Evolutionary conservation across 148 eudicot genomes (phyloP), one percentile per base, ranked within the genome.

Genomic region (Arctostaphylos glauca): DNA sequence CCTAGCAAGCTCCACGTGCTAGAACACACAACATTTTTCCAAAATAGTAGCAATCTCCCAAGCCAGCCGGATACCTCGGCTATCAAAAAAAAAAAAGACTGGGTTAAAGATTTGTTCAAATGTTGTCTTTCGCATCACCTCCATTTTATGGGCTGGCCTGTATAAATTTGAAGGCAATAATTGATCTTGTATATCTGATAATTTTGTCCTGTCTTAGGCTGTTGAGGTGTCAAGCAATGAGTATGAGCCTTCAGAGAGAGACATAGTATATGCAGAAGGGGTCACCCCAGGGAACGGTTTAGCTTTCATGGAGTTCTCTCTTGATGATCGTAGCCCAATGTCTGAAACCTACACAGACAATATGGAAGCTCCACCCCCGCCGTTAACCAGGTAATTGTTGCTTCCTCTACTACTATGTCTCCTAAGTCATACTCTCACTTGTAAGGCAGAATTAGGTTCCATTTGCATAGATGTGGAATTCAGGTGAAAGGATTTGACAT

Each of bases 141-240:
- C 19, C 16, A 14, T 6, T 62, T 66, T 68, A 23, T 5, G 19
- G 73, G 64, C 44, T 62, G 31, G 81, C 74, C 72, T 25, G 23
- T 21, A 23, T 1, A 79, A 43, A 68, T 78, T 78, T 25, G 23
- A 68, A 41, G 68, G n/a, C 46, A 13, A 68, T 44, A 13, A 47
- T 54, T 46, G 21, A 19, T 5, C 25, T 16, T 55, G 48, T 44
- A 78, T 55, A 64, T 38, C 74, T 71, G 72, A 21, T 87, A 67
- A 77, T 59, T 50, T 53, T 81, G 54, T 66, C 49, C 44, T 52
- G 50, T 84, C 74, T 81, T 81, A 97, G 99, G 99, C 98, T 76
- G 99, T 93, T 83, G 98, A 97, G 90, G 92, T 97, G 74, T 97
- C 99, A 44, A 94, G 97, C 88, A 94, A 93, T 71, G 99, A 97